A percentile compares a stretch with the other conserved stretches of the same genome.
Evolutionary conservation across 306 rosid genomes (phyloP).

Genomic region (Coriaria nepalensis): DNA sequence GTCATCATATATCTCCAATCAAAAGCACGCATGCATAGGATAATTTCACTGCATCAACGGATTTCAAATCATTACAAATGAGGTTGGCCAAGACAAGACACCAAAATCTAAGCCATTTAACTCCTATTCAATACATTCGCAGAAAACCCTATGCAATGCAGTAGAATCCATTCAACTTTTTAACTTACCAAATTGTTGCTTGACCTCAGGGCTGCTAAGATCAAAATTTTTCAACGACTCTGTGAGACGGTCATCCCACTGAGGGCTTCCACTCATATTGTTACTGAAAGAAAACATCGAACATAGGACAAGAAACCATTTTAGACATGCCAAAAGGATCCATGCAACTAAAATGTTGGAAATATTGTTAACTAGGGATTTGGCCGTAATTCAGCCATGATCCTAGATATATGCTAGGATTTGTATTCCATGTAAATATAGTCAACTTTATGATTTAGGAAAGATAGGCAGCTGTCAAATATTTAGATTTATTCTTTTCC

Average conservation of each 20-base stretch:
- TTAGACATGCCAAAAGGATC: neutral
- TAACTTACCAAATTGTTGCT: slow-evolving; percentile 89
- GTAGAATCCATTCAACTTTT: neutral
- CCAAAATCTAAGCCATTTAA: neutral
- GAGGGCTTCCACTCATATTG: slow-evolving; percentile 69
- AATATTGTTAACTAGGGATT: too few relatives aligned
- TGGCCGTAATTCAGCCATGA: too few relatives aligned
- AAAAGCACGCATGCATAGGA: too few relatives aligned
- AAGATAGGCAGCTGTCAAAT: too few relatives aligned
- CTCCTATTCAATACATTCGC: neutral
- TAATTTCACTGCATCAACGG: too few relatives aligned
- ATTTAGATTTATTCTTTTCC: too few relatives aligned
- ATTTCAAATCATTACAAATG: too few relatives aligned
- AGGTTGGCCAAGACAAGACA: too few relatives aligned
- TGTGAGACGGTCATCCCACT: slow-evolving; percentile 82
- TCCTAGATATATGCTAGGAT: too few relatives aligned
- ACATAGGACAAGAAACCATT: neutral
- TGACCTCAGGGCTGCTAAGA: slow-evolving; percentile 87
- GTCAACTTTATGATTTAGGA: too few relatives aligned
- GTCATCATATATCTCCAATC: too few relatives aligned
- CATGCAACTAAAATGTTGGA: neutral
- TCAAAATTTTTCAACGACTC: slow-evolving; percentile 91
- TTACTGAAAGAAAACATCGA: slow-evolving; percentile 31
- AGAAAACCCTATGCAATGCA: neutral
- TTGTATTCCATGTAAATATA: too few relatives aligned